Evolutionary conservation across 2,329 filamentous ascomycete genomes (phyloP).

Genomic region (Calonectria henricotiae): DNA sequence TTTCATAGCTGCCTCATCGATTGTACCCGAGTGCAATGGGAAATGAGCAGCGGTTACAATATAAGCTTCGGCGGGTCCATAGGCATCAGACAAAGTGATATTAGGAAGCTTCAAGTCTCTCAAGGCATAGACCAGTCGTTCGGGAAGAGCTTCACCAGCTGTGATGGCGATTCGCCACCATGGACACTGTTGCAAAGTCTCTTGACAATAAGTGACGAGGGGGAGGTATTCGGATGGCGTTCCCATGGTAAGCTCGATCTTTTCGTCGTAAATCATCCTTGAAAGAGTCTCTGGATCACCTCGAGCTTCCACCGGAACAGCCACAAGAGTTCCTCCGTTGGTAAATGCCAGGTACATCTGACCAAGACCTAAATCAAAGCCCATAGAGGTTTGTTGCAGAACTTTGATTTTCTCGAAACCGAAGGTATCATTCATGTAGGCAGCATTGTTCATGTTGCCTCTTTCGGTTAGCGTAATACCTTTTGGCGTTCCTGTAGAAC

Average conservation of each 20-base stretch:
- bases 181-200: neutral
- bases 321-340: neutral
- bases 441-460: slow-evolving; percentile 4
- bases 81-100: neutral
- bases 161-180: neutral
- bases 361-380: neutral
- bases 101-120: neutral
- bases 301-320: neutral
- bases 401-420: neutral
- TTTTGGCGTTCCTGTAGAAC: neutral
- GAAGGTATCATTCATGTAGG: neutral
- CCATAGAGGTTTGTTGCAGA: slow-evolving; percentile 1
- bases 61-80: neutral
- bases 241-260: neutral
- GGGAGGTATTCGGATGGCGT: neutral
- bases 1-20: neutral
- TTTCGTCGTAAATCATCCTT: neutral
- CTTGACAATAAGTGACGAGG: neutral
- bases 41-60: neutral
- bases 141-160: neutral
- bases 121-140: neutral
- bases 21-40: neutral
- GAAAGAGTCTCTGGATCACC: neutral
- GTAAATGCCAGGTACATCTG: neutral
- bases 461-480: neutral